Base-by-base conservation (phyloP, 768 basidiomycete species). In the Boletus rubropictus region DNA sequence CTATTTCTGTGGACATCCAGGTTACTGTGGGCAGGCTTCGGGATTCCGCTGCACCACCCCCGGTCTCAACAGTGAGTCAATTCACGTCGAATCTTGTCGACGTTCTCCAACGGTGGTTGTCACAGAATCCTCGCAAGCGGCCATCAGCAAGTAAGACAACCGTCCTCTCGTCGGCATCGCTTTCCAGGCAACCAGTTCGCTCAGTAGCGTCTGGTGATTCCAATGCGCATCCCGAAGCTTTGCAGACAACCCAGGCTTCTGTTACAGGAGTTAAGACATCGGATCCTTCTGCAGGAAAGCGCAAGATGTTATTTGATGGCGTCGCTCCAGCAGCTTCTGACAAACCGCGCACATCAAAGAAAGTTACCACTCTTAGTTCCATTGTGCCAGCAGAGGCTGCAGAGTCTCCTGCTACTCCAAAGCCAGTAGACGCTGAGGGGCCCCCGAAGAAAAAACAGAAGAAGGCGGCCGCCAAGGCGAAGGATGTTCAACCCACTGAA, bases 1-100 rank as follows among this genome's bases (percentile, higher is more conserved):
- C 69, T 3, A 27, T 39, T 1, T 59, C 70, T 42, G 69, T 77
- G 22, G 62, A 71, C 46, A 69, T 80, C 3, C 62, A 58, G 7
- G 61, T 75, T 17, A 59, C 55, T 5, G 57, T 61, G 33, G 39
- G 44, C 37, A 20, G 2, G 20, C 41, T 50, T 10, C 50, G 12
- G 25, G 40, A 39, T 27, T 12, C 36, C 10, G 25, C 44, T 21
- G 44, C 48, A 3, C 22, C 32, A n/a, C 28, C 45, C 3, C 21
- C 40, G 6, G 39, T 38, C 36, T 20, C 33, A 35, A 17, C 24
- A 10, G 59, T 66, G 38, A 49, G 62, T 49, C 14, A 3, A 17
- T 9, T 7, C 5, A 24, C 14, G 10, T n/a, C 8, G 4, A n/a
- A 4, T 39, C 32, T 31, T 24, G 29, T 12, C 37, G 31, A 17